These are phyloP conservation scores for Candida silvicultrix DNA, from an alignment of 805 yeast species.

Conservation along the genomic window DNA sequence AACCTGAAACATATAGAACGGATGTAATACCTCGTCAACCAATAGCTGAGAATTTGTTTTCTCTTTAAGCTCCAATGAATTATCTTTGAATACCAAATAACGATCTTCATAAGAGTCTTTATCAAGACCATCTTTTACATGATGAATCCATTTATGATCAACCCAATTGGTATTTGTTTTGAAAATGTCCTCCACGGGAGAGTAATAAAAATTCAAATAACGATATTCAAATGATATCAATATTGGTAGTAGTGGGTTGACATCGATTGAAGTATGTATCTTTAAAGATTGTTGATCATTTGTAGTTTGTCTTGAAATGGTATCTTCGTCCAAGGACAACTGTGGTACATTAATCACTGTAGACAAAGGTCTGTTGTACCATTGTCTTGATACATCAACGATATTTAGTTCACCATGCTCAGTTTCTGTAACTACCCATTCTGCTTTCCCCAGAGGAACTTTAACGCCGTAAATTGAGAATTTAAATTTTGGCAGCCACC, in stretches of 20 bases:
- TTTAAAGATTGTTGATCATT: too few species aligned
- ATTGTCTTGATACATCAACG: slow-evolving; percentile 44
- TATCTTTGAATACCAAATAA: slow-evolving; percentile 66
- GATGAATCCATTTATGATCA: slow-evolving; percentile 69
- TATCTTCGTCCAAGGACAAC: slow-evolving; percentile 20
- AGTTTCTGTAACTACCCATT: slow-evolving; percentile 91
- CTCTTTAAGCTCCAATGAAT: slow-evolving; percentile 69
- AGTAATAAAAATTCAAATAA: slow-evolving; percentile 74
- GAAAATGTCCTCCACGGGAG: slow-evolving; percentile 84
- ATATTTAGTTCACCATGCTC: slow-evolving; percentile 83
- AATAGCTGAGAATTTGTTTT: slow-evolving; percentile 61
- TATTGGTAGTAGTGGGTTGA: slow-evolving; percentile 48
- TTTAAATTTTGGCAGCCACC: too few species aligned
- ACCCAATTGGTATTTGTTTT: slow-evolving; percentile 84
- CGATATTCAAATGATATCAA: slow-evolving; percentile 74
- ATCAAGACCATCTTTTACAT: slow-evolving; percentile 60
- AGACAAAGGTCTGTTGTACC: slow-evolving; percentile 70
- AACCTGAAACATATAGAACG: slow-evolving; percentile 91
- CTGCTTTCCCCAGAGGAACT: slow-evolving; percentile 72
- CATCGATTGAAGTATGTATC: too few species aligned
- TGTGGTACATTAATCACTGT: slow-evolving; percentile 44
- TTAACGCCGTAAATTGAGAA: slow-evolving; percentile 28
- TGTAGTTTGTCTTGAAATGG: too few species aligned
- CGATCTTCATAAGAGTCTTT: slow-evolving; percentile 67
- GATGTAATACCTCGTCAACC: slow-evolving; percentile 86